Base-by-base conservation (phyloP, 306 rosid species). In the Urtica urens region DNA sequence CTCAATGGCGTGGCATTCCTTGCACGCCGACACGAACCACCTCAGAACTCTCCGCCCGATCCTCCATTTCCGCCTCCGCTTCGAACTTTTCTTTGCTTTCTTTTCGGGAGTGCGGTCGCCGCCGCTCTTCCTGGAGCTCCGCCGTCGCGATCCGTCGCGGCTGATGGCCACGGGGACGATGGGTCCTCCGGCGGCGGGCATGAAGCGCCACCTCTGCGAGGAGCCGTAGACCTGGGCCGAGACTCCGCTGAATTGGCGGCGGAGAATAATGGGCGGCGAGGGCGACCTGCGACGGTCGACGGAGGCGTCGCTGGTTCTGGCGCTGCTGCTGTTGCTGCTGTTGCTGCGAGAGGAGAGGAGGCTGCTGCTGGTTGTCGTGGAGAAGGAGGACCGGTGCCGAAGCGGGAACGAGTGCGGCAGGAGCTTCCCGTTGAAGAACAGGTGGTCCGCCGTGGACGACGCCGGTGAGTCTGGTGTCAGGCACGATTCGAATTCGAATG, bases 371-470 rank as follows among this genome's bases (percentile, higher is more conserved):
- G 73, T 81, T 14, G 80, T 69, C 50, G 76, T 45, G 69, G 74
- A 71, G 3, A 72, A 72, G 53, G 7, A 51, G 3, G 0, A 68
- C 53, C 1, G 76, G 4, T 61, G 73, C 3, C 61, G 75, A 25
- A 70, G 55, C 0, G 96, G 94, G 62, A 87, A 87, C 5, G 76
- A 54, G 37, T 87, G 96, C 1, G 96, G 94, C 9, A 69, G 72
- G 55, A 88, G 96, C 12, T 69, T 79, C 12, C 96, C 96, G 6
- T 88, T 88, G 64, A 72, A 57, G 81, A 88, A 88, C 53, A 88
- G 54, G 40, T 88, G 81, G 46, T 87, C 96, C 0, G 96, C 96
- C 1, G 94, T 93, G 4, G 96, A 87, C 41, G 67, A 57, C 37
- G 87, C 66, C 17, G 87, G 79, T 0, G 93, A 87, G 57, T 78